Base-by-base conservation (phyloP, 1,284 basidiomycete species). In the Cerioporus squamosus region DNA sequence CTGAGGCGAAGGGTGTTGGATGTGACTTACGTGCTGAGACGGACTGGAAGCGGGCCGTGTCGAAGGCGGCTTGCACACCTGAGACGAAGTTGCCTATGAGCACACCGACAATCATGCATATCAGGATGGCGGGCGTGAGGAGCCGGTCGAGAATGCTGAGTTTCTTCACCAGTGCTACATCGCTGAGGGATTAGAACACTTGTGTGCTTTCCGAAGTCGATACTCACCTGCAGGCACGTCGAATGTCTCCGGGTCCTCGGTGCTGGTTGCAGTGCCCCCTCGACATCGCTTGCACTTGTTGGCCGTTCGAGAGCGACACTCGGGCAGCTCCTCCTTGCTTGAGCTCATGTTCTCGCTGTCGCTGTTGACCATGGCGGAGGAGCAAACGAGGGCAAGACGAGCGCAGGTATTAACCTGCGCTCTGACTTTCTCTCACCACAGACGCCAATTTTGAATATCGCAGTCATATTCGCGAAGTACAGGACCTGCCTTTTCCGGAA, bases 91-190 rank as follows among this genome's bases (percentile, higher is more conserved):
- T 81, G 29, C 93, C 92, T 38, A 95, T 86, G 53, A 94, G 69
- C 7, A 94, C 86, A 0, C 93, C 93, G 20, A 90, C 65, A 45
- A 94, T 83, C 93, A 95, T 95, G 22, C 82, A 83, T 4, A 92
- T 42, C 2, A 95, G 75, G 51, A 95, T 89, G 46, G 86, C 79
- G 0, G 88, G 82, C 0, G 91, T 87, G 2, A 95, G 77, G 0
- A 93, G 78, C 15, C 87, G 81, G 70, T 94, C 92, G 0, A 88
- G 74, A 17, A 84, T 66, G 51, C 79, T 74, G 1, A 87, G 73
- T 49, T 76, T 74, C 59, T 74, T 75, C 64, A 84, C 78, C 3
- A 82, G 69, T 6, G 63, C 81, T 83, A n/a, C 15, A 20, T 3
- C 6, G 2, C 9, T 29, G 2, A 3, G 5, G 3, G 8, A 5